Evolutionary conservation across 2,329 filamentous ascomycete genomes (phyloP), one percentile per base, ranked within the genome.

Genomic region (Fusarium lyarnte): DNA sequence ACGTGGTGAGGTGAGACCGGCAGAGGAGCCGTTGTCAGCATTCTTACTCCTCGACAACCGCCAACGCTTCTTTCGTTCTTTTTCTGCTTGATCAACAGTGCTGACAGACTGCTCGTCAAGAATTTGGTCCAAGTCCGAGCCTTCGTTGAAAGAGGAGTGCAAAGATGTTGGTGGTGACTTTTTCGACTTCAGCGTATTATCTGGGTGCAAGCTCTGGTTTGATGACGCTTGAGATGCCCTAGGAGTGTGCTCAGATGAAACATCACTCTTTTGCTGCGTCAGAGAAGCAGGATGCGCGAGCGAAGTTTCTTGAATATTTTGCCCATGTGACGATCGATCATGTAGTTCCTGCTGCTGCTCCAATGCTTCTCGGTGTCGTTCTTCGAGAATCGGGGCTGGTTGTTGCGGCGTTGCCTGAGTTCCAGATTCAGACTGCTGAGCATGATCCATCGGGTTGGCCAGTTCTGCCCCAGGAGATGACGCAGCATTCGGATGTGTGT

Each of bases 91-190:
- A 8, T 86, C 86, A 39, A 80, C 58, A n/a, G 74, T 74, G 31
- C 75, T 62, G 10, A 81, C 75, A 11, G 78, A 76, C 2, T 81
- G 75, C 36, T 94, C 92, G 33, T 94, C 93, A 12, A 75, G 51
- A 14, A 87, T 81, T 68, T 92, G 90, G 70, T 97, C 94, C 35
- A 91, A 79, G 78, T 97, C 94, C 0, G 94, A 97, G 27, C 91
- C 90, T 73, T 97, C 94, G 29, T 95, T 96, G 72, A 90, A 89
- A 1, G 88, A 90, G 33, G 94, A 95, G 74, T 93, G 90, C 65
- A 94, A 86, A 0, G 94, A 97, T 6, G 91, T 89, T 2, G 93
- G 89, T 1, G 93, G 93, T 2, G 94, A 97, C 66, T 88, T 87
- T 70, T 90, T 90, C 1, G 91, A 90, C 72, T 89, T 91, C 36